A percentile compares a stretch with the other conserved stretches of the same genome.
Evolutionary conservation across 306 rosid species (phyloP).

Genomic region (Pyrus betulifolia): DNA sequence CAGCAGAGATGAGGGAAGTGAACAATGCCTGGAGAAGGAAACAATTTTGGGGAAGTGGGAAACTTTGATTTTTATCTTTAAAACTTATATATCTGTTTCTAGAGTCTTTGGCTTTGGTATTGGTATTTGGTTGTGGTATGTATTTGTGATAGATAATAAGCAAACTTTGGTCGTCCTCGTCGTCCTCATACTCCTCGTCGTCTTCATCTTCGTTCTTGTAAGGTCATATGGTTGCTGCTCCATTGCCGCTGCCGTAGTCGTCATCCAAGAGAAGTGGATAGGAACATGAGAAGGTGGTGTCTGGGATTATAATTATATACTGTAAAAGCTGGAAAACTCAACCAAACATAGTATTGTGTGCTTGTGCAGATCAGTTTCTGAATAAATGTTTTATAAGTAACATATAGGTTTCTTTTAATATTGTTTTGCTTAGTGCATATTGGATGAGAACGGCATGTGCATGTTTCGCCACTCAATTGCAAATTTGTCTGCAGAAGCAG

Average conservation of each 20-base stretch:
- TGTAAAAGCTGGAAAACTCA: slow-evolving; percentile 57
- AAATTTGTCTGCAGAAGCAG: neutral
- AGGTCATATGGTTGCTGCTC: slow-evolving; percentile 36
- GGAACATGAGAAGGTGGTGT: slow-evolving; percentile 59
- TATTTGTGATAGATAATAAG: slow-evolving; percentile 75
- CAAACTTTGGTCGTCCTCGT: slow-evolving; percentile 32
- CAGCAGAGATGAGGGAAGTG: slow-evolving; percentile 56
- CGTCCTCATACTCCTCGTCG: neutral
- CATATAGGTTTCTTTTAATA: slow-evolving; percentile 5
- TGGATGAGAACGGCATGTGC: neutral
- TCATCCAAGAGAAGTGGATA: slow-evolving; percentile 25
- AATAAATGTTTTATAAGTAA: slow-evolving; percentile 45
- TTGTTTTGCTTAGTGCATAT: neutral
- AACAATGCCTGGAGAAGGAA: slow-evolving; percentile 20
- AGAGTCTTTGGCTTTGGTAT: slow-evolving; percentile 37
- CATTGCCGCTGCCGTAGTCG: neutral
- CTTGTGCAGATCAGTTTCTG: slow-evolving; percentile 58
- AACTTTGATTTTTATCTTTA: slow-evolving; percentile 38
- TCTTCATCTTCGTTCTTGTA: slow-evolving; percentile 23
- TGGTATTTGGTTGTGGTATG: slow-evolving; percentile 68
- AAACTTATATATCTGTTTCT: slow-evolving; percentile 27
- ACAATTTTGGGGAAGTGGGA: slow-evolving; percentile 69
- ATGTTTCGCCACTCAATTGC: neutral
- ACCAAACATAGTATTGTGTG: slow-evolving; percentile 32
- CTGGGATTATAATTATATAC: slow-evolving; percentile 42